Evolutionary conservation across 441 rosid genomes (phyloP).

Genomic region (Erodium trifolium): DNA sequence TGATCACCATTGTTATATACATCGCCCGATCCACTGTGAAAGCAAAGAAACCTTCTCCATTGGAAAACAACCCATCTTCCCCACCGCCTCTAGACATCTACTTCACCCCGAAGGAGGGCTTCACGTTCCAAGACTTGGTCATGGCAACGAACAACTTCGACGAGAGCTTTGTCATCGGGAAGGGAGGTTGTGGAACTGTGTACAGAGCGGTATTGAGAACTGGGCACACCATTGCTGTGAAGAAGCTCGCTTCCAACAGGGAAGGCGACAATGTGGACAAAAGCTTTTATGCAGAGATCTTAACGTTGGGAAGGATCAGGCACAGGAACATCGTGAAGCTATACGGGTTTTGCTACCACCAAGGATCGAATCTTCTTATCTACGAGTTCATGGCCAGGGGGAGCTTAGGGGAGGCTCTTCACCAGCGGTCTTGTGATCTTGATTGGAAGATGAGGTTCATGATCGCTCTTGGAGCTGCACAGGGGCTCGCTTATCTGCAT

Average conservation of each 20-base stretch:
- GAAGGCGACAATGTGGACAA: constrained; percentile 76
- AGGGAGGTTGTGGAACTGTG: constrained; percentile 90
- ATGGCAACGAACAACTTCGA: constrained; percentile 72
- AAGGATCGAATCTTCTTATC: constrained; percentile 68
- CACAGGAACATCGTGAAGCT: constrained; percentile 94
- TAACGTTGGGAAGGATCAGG: constrained; percentile 80
- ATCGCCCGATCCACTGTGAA: no score
- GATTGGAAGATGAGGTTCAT: constrained; percentile 80
- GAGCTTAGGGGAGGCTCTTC: constrained; percentile 82
- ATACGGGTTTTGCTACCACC: constrained; percentile 76
- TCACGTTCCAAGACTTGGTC: constrained; percentile 64
- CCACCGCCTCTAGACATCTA: constrained; percentile 56
- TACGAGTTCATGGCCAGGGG: constrained; percentile 86
- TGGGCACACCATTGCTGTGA: constrained; percentile 71
- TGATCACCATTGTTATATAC: constrained; percentile 29
- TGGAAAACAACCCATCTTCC: constrained; percentile 39
- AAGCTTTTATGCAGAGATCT: constrained; percentile 85
- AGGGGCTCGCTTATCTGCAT: constrained; percentile 90
- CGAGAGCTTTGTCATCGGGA: constrained; percentile 65
- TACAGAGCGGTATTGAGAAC: constrained; percentile 73
- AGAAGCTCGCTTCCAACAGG: constrained; percentile 60
- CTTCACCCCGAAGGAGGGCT: constrained; percentile 74
- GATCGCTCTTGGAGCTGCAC: constrained; percentile 90
- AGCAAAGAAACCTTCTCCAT: constrained; percentile 29
- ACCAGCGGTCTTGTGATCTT: constrained; percentile 46